A percentile compares a stretch with the other conserved stretches of the same genome.
phyloP scores from a whole-genome alignment of 2,329 filamentous ascomycete species.

The Ascochyta fabae region DNA sequence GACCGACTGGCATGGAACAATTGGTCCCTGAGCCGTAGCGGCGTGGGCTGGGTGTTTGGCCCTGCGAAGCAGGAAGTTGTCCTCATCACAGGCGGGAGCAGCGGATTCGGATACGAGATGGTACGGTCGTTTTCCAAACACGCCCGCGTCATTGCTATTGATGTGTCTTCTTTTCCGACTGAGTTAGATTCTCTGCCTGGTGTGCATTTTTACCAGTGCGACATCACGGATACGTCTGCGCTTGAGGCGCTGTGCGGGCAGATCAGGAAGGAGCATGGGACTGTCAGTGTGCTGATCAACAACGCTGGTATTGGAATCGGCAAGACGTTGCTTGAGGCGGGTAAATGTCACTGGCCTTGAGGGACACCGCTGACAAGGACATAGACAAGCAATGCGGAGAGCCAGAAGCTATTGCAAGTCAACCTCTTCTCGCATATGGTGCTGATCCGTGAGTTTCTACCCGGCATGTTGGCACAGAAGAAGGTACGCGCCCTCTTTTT shows the following conservation, averaged over 20 bases:
- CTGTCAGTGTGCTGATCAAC: conserved; percentile 40
- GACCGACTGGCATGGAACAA: conserved; percentile 44
- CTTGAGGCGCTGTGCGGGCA: conserved; percentile 28
- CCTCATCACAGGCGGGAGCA: conserved; percentile 39
- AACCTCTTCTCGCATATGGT: conserved; percentile 40
- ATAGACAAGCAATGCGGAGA: conserved; percentile 34
- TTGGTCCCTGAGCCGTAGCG: conserved; percentile 39
- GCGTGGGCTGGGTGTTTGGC: conserved; percentile 30
- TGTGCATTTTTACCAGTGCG: conserved; percentile 38
- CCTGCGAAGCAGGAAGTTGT: conserved; percentile 33
- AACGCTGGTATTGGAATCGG: conserved; percentile 38
- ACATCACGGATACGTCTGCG: conserved; percentile 27
- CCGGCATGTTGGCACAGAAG: conserved; percentile 36
- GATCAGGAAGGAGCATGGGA: conserved; percentile 30
- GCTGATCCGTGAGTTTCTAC: conserved; percentile 39
- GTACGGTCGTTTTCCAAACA: conserved; percentile 32
- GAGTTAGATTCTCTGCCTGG: conserved; percentile 31
- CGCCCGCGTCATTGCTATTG: conserved; percentile 34
- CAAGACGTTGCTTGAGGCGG: conserved; percentile 30
- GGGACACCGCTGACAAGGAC: neutral
- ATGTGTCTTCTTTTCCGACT: conserved; percentile 28
- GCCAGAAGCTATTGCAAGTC: conserved; percentile 37
- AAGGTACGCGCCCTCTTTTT: conserved; percentile 12
- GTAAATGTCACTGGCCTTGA: neutral
- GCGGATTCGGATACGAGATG: conserved; percentile 41